phyloP scores from a whole-genome alignment of 805 yeast species.

The Clavispora vitiphila region DNA sequence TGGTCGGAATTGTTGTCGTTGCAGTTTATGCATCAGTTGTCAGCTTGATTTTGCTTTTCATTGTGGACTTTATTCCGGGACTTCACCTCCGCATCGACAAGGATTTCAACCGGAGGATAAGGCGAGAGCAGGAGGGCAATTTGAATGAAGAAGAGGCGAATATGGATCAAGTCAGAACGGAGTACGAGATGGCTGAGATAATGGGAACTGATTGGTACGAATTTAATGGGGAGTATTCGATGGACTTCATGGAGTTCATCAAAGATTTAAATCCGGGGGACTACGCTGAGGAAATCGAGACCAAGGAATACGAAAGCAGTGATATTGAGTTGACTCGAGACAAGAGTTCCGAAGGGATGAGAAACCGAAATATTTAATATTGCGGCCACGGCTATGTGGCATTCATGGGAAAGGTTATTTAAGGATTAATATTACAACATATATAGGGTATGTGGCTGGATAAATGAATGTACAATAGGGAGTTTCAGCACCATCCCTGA shows the following conservation, averaged over 20 bases:
- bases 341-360: not conserved
- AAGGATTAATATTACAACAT: not conserved
- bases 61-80: conserved; percentile 37
- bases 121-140: conserved; percentile 10
- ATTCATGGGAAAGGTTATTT: not conserved
- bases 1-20: conserved; percentile 32
- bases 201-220: conserved; percentile 36
- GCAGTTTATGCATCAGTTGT: conserved; percentile 30
- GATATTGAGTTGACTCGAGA: not conserved
- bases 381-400: not conserved
- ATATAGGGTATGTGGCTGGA: not conserved
- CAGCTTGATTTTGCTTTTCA: conserved; percentile 26
- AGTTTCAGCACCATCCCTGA: too few relatives aligned
- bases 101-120: conserved; percentile 27
- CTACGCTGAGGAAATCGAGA: conserved; percentile 17
- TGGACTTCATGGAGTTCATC: conserved; percentile 39
- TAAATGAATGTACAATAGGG: too few relatives aligned
- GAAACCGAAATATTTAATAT: not conserved
- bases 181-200: conserved; percentile 19
- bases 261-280: conserved; percentile 33
- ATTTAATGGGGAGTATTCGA: conserved; percentile 35
- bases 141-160: conserved; percentile 1
- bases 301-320: conserved; percentile 1
- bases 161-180: not conserved
- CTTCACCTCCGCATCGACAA: conserved; percentile 39